phyloP scores from a whole-genome alignment of 306 rosid genomes.

The Vachellia pachyceras region DNA sequence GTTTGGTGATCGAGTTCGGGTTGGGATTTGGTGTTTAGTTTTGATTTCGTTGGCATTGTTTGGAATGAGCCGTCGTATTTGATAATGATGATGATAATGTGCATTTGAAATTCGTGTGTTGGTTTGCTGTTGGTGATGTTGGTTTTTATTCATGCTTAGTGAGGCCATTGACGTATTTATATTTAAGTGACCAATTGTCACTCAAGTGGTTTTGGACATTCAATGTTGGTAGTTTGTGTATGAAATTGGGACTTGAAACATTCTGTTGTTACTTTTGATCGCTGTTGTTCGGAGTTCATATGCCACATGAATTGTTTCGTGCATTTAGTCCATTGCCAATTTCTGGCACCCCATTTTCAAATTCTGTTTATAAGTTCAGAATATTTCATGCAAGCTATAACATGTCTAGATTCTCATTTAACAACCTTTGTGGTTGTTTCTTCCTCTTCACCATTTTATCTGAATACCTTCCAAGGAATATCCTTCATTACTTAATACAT shows the following conservation, averaged over 20 bases:
- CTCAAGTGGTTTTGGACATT: neutral
- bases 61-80: neutral
- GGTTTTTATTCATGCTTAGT: neutral
- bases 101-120: neutral
- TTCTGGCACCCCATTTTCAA: neutral
- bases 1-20: neutral
- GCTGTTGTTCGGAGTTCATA: neutral
- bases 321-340: conserved; percentile 7
- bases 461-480: neutral
- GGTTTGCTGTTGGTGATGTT: neutral
- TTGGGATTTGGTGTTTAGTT: neutral
- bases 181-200: neutral
- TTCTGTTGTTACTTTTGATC: neutral
- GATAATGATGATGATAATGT: neutral
- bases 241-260: neutral
- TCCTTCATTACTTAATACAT: neutral
- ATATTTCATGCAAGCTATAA: neutral
- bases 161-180: neutral
- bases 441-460: neutral
- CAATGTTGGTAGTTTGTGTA: neutral
- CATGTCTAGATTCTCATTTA: neutral
- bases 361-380: conserved; percentile 1
- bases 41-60: neutral
- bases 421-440: neutral
- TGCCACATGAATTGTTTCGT: neutral